phyloP scores from a whole-genome alignment of 1,284 basidiomycete genomes.

The Retiboletus fuscus region DNA sequence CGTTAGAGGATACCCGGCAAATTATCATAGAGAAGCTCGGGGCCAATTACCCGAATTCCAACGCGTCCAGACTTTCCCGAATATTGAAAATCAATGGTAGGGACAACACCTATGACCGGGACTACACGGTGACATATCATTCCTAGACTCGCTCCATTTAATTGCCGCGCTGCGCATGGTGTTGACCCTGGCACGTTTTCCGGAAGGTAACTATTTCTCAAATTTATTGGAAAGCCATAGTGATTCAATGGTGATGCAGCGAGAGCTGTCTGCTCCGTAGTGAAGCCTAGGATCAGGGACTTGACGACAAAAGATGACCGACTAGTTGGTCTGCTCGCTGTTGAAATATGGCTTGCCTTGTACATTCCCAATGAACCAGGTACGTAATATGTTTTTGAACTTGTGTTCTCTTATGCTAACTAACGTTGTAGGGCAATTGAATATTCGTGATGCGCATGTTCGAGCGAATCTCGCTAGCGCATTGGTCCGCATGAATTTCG shows the following conservation, averaged over 20 bases:
- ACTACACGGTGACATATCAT: neutral
- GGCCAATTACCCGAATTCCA: neutral
- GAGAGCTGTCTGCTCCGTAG: slow-evolving; percentile 11
- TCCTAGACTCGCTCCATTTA: slow-evolving; percentile 26
- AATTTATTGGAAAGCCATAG: no score
- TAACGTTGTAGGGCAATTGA: slow-evolving; percentile 21
- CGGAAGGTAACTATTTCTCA: slow-evolving; percentile 23
- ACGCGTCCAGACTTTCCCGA: slow-evolving; percentile 27
- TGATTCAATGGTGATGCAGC: slow-evolving; percentile 3
- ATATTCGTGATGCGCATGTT: slow-evolving; percentile 16
- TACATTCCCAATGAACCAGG: slow-evolving; percentile 18
- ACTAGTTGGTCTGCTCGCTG: slow-evolving; percentile 36
- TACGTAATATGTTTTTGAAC: neutral
- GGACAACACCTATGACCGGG: neutral
- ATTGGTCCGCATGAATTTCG: slow-evolving; percentile 20
- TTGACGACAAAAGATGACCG: slow-evolving; percentile 22
- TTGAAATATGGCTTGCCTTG: slow-evolving; percentile 34
- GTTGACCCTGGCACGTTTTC: slow-evolving; percentile 30
- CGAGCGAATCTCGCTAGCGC: slow-evolving; percentile 37
- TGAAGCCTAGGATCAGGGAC: slow-evolving; percentile 28
- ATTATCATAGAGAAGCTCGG: slow-evolving; percentile 26
- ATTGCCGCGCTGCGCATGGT: slow-evolving; percentile 35
- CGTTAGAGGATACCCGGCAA: slow-evolving; percentile 25
- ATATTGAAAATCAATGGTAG: slow-evolving; percentile 32
- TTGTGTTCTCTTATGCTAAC: neutral